Evolutionary conservation across 1,284 basidiomycete genomes (phyloP), one percentile per base, ranked within the genome.

Genomic region (Pterula multifida): DNA sequence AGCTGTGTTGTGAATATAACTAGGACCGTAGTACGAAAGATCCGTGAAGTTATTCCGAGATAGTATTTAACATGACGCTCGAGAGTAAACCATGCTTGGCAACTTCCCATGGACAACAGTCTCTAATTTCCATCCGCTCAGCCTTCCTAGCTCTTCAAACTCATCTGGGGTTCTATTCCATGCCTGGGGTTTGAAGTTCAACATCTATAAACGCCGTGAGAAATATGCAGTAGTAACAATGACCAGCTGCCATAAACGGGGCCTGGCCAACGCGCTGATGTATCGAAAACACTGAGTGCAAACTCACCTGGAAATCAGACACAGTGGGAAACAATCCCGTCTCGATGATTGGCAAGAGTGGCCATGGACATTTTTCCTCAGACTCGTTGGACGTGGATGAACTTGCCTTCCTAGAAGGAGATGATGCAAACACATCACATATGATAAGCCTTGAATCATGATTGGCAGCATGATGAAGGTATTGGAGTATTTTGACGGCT

Each of bases 41-140:
- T n/a, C n/a, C n/a, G n/a, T n/a, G n/a, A n/a, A n/a, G n/a, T n/a
- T n/a, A n/a, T n/a, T n/a, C n/a, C n/a, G n/a, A n/a, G n/a, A n/a
- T n/a, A n/a, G n/a, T n/a, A n/a, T n/a, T n/a, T n/a, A n/a, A n/a
- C n/a, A n/a, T n/a, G n/a, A n/a, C n/a, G n/a, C n/a, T n/a, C n/a
- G n/a, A n/a, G n/a, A n/a, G n/a, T n/a, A n/a, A n/a, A n/a, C n/a
- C n/a, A n/a, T n/a, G n/a, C n/a, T n/a, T n/a, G n/a, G n/a, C n/a
- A n/a, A n/a, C n/a, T n/a, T n/a, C n/a, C n/a, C n/a, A n/a, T n/a
- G n/a, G n/a, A n/a, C n/a, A n/a, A n/a, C n/a, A n/a, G n/a, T n/a
- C n/a, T n/a, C n/a, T n/a, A n/a, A n/a, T 32, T 60, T 59, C 63
- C 62, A 62, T 3, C 63, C 63, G 6, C 53, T 55, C 12, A 56